These are phyloP conservation scores for Puccinia hordei DNA, from an alignment of 1,284 basidiomycete genomes.

Conservation along the genomic window DNA sequence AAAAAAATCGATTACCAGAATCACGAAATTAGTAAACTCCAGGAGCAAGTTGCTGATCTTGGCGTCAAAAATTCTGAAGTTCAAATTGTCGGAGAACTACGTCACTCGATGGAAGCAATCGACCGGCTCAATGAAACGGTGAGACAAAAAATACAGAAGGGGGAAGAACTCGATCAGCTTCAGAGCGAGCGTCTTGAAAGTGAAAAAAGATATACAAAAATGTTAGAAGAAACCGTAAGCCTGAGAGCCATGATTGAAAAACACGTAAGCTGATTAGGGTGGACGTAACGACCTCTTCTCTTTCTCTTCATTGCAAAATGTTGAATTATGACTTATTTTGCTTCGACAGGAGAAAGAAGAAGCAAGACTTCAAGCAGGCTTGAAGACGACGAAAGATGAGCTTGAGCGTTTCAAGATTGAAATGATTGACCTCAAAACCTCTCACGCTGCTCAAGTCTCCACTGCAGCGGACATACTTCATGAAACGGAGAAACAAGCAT, in stretches of 20 bases:
- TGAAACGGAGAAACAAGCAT: constrained; percentile 23
- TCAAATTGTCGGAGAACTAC: constrained; percentile 31
- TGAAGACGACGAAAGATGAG: background rate
- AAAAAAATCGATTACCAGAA: constrained; percentile 21
- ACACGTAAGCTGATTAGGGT: background rate
- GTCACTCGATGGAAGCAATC: constrained; percentile 36
- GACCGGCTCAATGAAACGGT: constrained; percentile 9
- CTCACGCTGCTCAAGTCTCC: constrained; percentile 20
- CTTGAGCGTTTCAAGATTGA: constrained; percentile 23
- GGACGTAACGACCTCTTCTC: background rate
- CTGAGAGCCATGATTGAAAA: background rate
- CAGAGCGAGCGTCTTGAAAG: constrained; percentile 7
- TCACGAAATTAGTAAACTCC: constrained; percentile 31
- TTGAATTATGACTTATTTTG: background rate
- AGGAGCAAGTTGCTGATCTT: constrained; percentile 8
- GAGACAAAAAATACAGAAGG: constrained; percentile 11
- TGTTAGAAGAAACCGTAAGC: background rate
- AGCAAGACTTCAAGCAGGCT: constrained; percentile 1
- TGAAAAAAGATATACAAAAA: constrained; percentile 7
- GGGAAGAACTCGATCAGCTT: constrained; percentile 25
- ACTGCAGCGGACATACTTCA: constrained; percentile 9
- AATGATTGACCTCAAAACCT: background rate
- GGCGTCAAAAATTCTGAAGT: constrained; percentile 12
- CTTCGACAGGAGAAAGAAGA: constrained; percentile 9
- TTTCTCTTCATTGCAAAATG: background rate